Evolutionary conservation across 2,329 filamentous ascomycete species (phyloP).

Genomic region (Microsporum canis): DNA sequence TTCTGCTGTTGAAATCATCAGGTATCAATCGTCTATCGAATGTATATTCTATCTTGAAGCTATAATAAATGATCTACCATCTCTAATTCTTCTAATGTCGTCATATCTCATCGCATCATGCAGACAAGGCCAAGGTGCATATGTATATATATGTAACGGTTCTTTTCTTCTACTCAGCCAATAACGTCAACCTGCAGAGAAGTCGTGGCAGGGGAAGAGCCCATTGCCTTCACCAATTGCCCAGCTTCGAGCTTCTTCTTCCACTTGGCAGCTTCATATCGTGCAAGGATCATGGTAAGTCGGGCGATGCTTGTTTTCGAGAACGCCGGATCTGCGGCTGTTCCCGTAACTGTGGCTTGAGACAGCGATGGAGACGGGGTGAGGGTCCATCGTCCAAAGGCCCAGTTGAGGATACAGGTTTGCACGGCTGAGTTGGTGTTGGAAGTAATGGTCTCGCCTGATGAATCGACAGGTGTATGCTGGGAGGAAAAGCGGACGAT

Average conservation of each 20-base stretch:
- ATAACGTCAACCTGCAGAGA: conserved; percentile 25
- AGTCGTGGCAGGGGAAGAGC: background rate
- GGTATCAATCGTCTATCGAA: background rate
- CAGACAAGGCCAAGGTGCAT: background rate
- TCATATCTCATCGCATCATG: background rate
- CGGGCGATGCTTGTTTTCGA: conserved; percentile 21
- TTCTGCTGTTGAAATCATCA: background rate
- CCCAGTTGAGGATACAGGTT: conserved; percentile 93
- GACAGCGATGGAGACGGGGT: conserved; percentile 48
- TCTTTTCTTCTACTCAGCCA: background rate
- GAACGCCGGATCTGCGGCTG: background rate
- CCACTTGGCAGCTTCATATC: conserved; percentile 40
- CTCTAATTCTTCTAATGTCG: background rate
- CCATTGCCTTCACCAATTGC: conserved; percentile 20
- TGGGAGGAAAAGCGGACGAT: conserved; percentile 39
- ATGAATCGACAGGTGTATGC: conserved; percentile 37
- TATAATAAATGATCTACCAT: background rate
- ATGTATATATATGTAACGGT: background rate
- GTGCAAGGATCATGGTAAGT: conserved; percentile 38
- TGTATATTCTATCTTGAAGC: background rate
- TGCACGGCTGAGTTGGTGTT: conserved; percentile 15
- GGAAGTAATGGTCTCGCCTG: conserved; percentile 31
- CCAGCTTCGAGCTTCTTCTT: conserved; percentile 37
- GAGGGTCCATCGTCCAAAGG: conserved; percentile 90
- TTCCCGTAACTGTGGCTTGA: background rate